Percentiles rank a stretch among this genome's conserved stretches.
These are phyloP conservation scores for Tetradesmus obliquus DNA, from an alignment of 139 green algal genomes.

Conservation along the genomic window DNA sequence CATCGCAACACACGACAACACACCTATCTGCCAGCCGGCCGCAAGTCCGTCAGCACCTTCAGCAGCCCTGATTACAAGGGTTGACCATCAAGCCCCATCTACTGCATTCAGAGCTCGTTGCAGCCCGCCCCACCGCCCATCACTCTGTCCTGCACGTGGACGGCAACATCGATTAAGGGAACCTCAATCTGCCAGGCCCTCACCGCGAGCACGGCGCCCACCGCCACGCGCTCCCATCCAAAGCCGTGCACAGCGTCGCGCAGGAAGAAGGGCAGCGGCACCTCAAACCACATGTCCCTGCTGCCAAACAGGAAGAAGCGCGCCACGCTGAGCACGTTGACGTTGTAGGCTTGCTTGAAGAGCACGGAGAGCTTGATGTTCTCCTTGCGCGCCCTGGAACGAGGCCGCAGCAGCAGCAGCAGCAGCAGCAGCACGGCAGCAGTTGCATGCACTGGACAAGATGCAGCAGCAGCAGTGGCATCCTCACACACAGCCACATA, in stretches of 20 bases:
- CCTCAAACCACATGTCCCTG: conserved; percentile 92
- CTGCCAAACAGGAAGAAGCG: conserved; percentile 79
- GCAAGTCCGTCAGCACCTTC: not conserved
- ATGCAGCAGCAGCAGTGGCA: not conserved
- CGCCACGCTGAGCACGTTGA: conserved; percentile 80
- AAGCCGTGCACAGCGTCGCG: conserved; percentile 68
- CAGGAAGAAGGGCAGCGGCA: conserved; percentile 90
- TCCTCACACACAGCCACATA: too few relatives aligned
- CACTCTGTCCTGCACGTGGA: too few relatives aligned
- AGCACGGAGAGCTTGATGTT: conserved; percentile 72
- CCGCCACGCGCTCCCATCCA: conserved; percentile 72
- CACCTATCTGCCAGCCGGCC: not conserved
- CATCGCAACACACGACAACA: not conserved
- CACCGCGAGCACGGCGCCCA: conserved; percentile 70
- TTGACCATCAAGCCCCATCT: too few relatives aligned
- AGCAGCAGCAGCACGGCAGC: not conserved
- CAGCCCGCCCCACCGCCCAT: too few relatives aligned
- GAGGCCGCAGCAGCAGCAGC: not conserved
- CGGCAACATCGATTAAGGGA: too few relatives aligned
- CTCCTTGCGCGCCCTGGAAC: conserved; percentile 63
- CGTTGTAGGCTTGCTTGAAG: conserved; percentile 81
- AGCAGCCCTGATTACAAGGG: too few relatives aligned
- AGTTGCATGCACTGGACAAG: not conserved
- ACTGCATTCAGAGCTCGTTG: too few relatives aligned
- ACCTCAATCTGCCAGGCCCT: not conserved